phyloP scores from a whole-genome alignment of 352 stramenopile genomes.

The Phytophthora sp. region DNA sequence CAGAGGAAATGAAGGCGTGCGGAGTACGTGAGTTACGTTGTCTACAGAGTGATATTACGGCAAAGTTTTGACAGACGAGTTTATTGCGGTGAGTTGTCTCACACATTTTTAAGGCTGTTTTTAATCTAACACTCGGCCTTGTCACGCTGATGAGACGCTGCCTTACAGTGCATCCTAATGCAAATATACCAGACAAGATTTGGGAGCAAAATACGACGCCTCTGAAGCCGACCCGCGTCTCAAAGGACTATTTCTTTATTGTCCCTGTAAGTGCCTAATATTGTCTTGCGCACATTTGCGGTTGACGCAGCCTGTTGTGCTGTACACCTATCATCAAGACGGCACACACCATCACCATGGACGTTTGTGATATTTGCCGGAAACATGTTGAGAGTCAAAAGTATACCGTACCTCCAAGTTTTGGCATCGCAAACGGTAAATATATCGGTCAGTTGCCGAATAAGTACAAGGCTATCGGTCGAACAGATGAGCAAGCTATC shows the following conservation, averaged over 20 bases:
- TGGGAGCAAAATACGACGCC: not conserved
- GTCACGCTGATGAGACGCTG: not conserved
- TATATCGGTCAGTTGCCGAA: constrained; percentile 2
- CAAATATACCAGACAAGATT: not conserved
- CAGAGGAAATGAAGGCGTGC: no score
- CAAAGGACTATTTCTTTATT: not conserved
- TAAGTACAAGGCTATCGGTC: not conserved
- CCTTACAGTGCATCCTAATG: not conserved
- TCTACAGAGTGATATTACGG: no score
- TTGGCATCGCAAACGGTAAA: constrained; percentile 20
- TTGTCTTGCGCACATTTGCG: not conserved
- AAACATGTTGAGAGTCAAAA: not conserved
- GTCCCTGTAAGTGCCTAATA: not conserved
- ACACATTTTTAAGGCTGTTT: not conserved
- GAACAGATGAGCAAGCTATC: constrained; percentile 15
- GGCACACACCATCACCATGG: not conserved
- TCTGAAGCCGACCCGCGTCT: not conserved
- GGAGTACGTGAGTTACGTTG: no score
- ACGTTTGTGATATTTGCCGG: not conserved
- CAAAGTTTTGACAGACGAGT: not conserved
- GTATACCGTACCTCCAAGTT: not conserved
- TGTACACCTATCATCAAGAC: not conserved
- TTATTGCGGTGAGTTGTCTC: not conserved
- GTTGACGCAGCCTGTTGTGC: not conserved
- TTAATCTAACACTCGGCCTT: not conserved